Evolutionary conservation across 2,329 filamentous ascomycete species (phyloP).

Genomic region (Trichoderma citrinoviride): DNA sequence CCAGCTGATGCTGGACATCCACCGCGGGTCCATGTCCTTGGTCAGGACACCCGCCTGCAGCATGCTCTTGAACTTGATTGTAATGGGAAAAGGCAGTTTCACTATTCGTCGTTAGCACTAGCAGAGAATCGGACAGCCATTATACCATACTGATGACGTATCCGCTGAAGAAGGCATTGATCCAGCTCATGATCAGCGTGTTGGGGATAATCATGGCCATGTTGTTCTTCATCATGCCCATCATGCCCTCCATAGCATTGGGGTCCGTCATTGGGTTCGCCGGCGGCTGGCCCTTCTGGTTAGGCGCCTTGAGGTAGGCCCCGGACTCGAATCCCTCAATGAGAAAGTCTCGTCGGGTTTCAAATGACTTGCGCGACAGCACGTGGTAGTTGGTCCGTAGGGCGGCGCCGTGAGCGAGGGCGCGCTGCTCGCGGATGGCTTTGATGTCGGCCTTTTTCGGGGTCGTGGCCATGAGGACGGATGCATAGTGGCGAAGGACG

Average conservation of each 20-base stretch:
- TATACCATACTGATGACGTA: slow-evolving; percentile 82
- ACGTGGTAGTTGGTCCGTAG: slow-evolving; percentile 80
- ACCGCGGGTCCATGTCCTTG: slow-evolving; percentile 91
- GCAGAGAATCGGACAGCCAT: background rate
- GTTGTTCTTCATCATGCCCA: slow-evolving; percentile 99
- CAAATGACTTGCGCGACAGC: slow-evolving; percentile 75
- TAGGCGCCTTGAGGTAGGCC: slow-evolving; percentile 84
- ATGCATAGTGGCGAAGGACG: slow-evolving; percentile 92
- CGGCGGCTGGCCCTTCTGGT: slow-evolving; percentile 78
- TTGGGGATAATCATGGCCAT: slow-evolving; percentile 99
- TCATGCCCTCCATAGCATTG: slow-evolving; percentile 98
- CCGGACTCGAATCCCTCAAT: slow-evolving; percentile 81
- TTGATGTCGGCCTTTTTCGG: slow-evolving; percentile 79
- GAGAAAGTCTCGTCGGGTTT: slow-evolving; percentile 75
- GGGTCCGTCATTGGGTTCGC: slow-evolving; percentile 95
- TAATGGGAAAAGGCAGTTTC: slow-evolving; percentile 95
- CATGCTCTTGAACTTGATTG: slow-evolving; percentile 99
- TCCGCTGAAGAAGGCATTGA: slow-evolving; percentile 97
- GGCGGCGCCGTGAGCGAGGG: slow-evolving; percentile 78
- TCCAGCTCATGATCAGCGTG: slow-evolving; percentile 99
- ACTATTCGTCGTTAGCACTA: slow-evolving; percentile 48
- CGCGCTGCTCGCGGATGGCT: slow-evolving; percentile 80
- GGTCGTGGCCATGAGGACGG: slow-evolving; percentile 79
- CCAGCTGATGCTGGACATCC: slow-evolving; percentile 98
- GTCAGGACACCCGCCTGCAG: slow-evolving; percentile 95